Evolutionary conservation across 257 asterid species (phyloP), one percentile per base, ranked within the genome.

Genomic region (Solanum gracilifrons): DNA sequence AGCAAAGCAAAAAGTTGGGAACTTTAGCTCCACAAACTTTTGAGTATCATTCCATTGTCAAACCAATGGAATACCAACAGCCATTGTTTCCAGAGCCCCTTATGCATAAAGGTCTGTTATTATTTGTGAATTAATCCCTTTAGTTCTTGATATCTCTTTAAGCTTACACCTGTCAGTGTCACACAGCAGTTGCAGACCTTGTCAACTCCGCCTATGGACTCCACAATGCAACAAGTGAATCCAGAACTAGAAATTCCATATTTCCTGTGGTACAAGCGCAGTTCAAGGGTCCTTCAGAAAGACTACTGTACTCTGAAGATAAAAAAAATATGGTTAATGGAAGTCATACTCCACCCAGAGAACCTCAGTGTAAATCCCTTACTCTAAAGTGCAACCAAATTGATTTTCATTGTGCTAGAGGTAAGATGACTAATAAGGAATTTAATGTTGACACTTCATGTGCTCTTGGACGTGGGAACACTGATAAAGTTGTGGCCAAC

Each of bases 111-210:
- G 74, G 93, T 92, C 68, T 86, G 92, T 83, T 36, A 12, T 83
- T 25, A 55, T 12, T 83, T 83, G 35, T 83, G 33, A 60, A 35
- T 36, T 64, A 35, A 7, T 84, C 79, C 84, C 69, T 82, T 85
- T 68, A 27, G 71, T 58, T 79, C 66, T 82, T 84, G 33, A 80
- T 62, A 15, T n/a, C 7, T 48, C 43, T 84, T 87, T 37, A 43
- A 18, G 73, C 51, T 32, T 35, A 83, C 75, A 83, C 29, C 79
- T 86, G 55, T 60, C 31, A 84, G 79, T 89, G 32, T 87, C 31
- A 85, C 91, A 92, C 89, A 89, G 88, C 90, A 71, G 88, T 91
- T 48, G 88, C 86, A 84, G 83, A 89, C 83, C 88, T 58, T 83
- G 36, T 90, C 83, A 75, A 86, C 69, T 74, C 85, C 87, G 88